Evolutionary conservation across 176 grass and related monocot species (phyloP), one percentile per base, ranked within the genome.

Genomic region (Oryza meridionalis): DNA sequence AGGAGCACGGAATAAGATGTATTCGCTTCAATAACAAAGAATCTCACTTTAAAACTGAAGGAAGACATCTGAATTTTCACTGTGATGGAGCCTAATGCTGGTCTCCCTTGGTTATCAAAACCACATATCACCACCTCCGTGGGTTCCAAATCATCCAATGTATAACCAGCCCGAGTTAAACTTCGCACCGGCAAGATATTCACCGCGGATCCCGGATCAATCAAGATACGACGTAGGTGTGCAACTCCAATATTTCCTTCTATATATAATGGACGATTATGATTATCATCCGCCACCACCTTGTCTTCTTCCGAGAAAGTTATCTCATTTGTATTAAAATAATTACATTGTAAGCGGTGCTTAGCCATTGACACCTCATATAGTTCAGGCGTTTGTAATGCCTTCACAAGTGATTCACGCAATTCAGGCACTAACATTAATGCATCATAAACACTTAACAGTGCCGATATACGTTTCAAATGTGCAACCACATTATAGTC

Each of bases 401-500:
- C 22, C 7, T 73, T 73, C 16, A 49, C n/a, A 3, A 73, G 70
- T 49, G 70, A 43, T 7, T 73, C 6, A 2, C 62, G 9, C 0
- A 79, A 40, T 5, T 79, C 43, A 0, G 59, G 77, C 0, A 79
- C 16, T 0, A 79, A 1, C 0, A 79, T 10, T 16, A 79, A 21
- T 4, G 77, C 63, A 49, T 79, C 77, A 79, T 67, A 79, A 1
- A 77, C 75, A 27, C 58, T 77, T 2, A 79, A 32, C 0, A 66
- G 13, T 10, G 37, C 22, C 0, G 24, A 61, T 6, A 66, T 67
- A 4, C 42, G 8, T 3, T 67, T 67, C 0, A 79, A 1, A 7
- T 79, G 45, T 3, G 63, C 77, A 0, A 79, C 26, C 5, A 79
- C 17, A 13, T 79, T 79, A 3, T 68, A 80, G 0, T 64, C 58